Conservation (phyloP, 2,329 filamentous ascomycete species). For the Arachnomyces sp. region DNA sequence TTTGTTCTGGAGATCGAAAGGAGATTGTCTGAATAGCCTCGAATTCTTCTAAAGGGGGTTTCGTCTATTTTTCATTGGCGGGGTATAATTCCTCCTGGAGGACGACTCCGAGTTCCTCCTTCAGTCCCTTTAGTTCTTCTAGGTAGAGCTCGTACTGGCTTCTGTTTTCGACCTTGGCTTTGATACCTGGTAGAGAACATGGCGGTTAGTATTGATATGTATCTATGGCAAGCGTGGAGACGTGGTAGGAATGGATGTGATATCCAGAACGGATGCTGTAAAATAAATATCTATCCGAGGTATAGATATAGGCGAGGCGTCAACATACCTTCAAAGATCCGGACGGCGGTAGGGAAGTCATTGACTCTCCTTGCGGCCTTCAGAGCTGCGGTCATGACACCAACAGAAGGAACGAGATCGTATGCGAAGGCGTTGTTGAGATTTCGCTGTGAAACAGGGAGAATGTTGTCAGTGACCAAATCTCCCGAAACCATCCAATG, state of each 20-base stretch:
- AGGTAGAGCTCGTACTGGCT: constrained; percentile 95
- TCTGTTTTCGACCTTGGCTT: constrained; percentile 98
- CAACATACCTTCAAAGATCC: constrained; percentile 89
- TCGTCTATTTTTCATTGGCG: constrained; percentile 33
- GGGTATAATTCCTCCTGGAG: constrained; percentile 94
- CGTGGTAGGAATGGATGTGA: not conserved
- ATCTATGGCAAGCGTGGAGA: constrained; percentile 8
- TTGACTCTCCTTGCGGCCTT: constrained; percentile 93
- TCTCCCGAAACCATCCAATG: constrained; percentile 15
- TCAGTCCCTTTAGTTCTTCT: constrained; percentile 80
- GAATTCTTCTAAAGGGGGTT: too few species aligned
- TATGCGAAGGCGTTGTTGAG: constrained; percentile 99
- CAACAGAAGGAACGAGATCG: constrained; percentile 93
- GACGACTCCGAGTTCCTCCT: constrained; percentile 85
- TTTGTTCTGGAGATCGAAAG: too few species aligned
- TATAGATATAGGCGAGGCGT: not conserved
- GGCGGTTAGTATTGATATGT: constrained; percentile 1
- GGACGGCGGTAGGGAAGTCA: constrained; percentile 95
- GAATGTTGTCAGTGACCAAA: constrained; percentile 10
- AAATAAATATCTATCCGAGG: too few species aligned
- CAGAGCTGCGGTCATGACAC: constrained; percentile 84
- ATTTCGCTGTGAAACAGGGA: constrained; percentile 58
- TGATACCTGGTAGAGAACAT: constrained; percentile 64
- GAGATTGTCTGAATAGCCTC: too few species aligned
- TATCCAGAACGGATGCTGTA: constrained; percentile 2